Evolutionary conservation across 805 yeast species (phyloP).

Genomic region (Lachancea meyersii): DNA sequence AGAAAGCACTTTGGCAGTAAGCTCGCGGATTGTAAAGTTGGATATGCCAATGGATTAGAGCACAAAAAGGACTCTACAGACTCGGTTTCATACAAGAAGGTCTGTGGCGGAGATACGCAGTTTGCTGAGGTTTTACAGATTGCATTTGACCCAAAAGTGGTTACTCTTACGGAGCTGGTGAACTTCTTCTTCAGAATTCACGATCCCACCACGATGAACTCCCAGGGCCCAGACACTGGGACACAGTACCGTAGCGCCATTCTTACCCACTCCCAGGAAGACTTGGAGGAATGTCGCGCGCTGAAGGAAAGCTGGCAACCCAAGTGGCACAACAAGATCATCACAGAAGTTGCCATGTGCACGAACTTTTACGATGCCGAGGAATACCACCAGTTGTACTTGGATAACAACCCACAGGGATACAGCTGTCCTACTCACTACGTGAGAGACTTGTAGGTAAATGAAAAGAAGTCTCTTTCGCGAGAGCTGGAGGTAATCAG

Average conservation of each 20-base stretch:
- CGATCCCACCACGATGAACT: conserved; percentile 81
- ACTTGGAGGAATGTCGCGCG: conserved; percentile 38
- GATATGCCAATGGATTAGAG: conserved; percentile 76
- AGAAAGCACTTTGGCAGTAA: conserved; percentile 58
- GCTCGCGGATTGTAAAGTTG: conserved; percentile 73
- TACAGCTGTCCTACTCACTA: conserved; percentile 89
- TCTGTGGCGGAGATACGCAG: conserved; percentile 70
- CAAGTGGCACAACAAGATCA: conserved; percentile 63
- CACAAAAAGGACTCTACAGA: conserved; percentile 37
- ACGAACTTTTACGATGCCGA: conserved; percentile 86
- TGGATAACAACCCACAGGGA: conserved; percentile 75
- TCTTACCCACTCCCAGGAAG: conserved; percentile 50
- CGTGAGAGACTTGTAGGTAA: conserved; percentile 47
- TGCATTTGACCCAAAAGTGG: conserved; percentile 65
- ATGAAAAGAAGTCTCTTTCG: too few relatives aligned
- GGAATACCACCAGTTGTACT: conserved; percentile 82
- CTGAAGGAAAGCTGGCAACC: conserved; percentile 54
- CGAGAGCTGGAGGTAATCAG: too few relatives aligned
- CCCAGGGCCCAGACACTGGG: conserved; percentile 86
- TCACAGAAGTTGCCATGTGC: conserved; percentile 64
- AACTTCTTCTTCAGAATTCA: conserved; percentile 88
- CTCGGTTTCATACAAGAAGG: conserved; percentile 51
- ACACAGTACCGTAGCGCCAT: conserved; percentile 87
- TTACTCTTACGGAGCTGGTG: conserved; percentile 54
- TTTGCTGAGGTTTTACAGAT: conserved; percentile 80